phyloP scores from a whole-genome alignment of 352 stramenopile genomes.

The Pythium monospermum region DNA sequence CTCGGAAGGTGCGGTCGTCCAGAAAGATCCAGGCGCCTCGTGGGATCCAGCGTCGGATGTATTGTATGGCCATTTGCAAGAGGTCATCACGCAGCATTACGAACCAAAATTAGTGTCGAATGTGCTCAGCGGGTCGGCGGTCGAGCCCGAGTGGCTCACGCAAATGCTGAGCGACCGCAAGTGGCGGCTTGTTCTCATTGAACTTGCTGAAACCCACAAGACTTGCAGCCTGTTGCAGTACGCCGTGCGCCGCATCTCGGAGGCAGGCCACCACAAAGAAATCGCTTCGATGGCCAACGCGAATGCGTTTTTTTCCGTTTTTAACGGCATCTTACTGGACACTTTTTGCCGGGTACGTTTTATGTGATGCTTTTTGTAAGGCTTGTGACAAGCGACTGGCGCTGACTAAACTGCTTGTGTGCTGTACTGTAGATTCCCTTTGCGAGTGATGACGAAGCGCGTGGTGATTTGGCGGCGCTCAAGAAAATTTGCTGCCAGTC shows the following conservation, averaged over 20 bases:
- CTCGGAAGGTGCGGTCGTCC: conserved; percentile 51
- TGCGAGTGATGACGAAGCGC: conserved; percentile 70
- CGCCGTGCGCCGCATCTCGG: conserved; percentile 79
- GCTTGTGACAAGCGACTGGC: too few relatives aligned
- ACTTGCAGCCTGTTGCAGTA: conserved; percentile 82
- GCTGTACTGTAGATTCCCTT: conserved; percentile 69
- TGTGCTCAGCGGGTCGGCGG: conserved; percentile 69
- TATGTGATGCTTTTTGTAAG: too few relatives aligned
- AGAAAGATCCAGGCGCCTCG: conserved; percentile 51
- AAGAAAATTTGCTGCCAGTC: conserved; percentile 85
- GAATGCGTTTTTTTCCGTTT: conserved; percentile 83
- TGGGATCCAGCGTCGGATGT: conserved; percentile 78
- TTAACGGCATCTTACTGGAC: conserved; percentile 75
- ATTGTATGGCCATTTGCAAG: conserved; percentile 69
- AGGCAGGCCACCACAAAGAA: conserved; percentile 84
- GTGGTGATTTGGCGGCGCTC: conserved; percentile 63
- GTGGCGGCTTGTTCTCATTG: conserved; percentile 83
- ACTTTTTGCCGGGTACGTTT: conserved; percentile 53
- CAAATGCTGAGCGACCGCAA: conserved; percentile 79
- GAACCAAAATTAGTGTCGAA: conserved; percentile 83
- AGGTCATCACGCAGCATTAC: conserved; percentile 76
- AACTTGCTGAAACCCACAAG: conserved; percentile 83
- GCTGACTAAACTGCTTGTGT: not conserved
- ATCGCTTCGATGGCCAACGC: conserved; percentile 82
- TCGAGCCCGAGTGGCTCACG: conserved; percentile 78